Conservation (phyloP, 2,329 filamentous ascomycete species). For the Colletotrichum orchidophilum region DNA sequence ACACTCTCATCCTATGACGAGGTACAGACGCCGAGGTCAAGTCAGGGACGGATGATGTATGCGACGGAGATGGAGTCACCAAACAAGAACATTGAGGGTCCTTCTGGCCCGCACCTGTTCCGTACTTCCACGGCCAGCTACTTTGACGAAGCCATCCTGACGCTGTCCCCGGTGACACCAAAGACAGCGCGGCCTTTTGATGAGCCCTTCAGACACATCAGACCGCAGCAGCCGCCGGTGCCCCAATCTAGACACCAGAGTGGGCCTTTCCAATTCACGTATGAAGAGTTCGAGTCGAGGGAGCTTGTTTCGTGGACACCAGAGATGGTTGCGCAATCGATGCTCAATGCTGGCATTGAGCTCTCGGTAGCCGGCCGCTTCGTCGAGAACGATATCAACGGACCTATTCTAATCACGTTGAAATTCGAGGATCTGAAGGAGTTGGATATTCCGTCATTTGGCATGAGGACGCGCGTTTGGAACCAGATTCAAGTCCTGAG, state of each 20-base stretch:
- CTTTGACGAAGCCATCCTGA: constrained; percentile 63
- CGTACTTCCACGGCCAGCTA: constrained; percentile 70
- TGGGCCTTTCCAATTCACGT: constrained; percentile 66
- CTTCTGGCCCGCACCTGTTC: constrained; percentile 87
- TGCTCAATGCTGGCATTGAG: constrained; percentile 86
- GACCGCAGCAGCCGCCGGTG: constrained; percentile 30
- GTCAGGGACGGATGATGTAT: constrained; percentile 67
- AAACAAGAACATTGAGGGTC: constrained; percentile 76
- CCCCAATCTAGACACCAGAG: constrained; percentile 45
- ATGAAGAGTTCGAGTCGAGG: constrained; percentile 65
- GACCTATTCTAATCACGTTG: constrained; percentile 85
- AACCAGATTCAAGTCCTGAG: constrained; percentile 78
- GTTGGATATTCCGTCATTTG: constrained; percentile 82
- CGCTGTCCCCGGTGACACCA: constrained; percentile 79
- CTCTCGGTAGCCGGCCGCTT: constrained; percentile 82
- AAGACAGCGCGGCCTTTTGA: constrained; percentile 58
- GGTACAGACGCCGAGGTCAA: constrained; percentile 78
- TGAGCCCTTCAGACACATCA: constrained; percentile 27
- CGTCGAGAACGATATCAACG: constrained; percentile 90
- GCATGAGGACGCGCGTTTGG: constrained; percentile 82
- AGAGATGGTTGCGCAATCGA: constrained; percentile 84
- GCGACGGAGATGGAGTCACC: constrained; percentile 63
- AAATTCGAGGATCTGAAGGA: constrained; percentile 90
- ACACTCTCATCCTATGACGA: constrained; percentile 91
- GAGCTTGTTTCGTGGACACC: constrained; percentile 75